These are phyloP conservation scores for Elaeis oleifera DNA, from an alignment of 202 grass and related monocot species.

Conservation along the genomic window DNA sequence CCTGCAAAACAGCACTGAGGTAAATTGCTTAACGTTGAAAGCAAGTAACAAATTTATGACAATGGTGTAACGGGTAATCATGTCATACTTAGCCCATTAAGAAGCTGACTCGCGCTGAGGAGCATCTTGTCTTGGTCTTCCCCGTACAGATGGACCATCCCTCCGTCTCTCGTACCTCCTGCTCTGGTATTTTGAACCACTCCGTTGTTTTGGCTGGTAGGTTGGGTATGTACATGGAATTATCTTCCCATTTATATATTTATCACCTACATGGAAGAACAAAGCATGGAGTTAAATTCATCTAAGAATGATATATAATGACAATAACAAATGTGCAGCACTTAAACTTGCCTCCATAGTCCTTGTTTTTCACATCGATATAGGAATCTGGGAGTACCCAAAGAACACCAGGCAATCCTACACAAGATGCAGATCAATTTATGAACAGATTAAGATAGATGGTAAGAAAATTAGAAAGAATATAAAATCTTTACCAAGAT, in stretches of 20 bases:
- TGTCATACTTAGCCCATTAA: slow-evolving; percentile 38
- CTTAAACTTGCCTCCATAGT: slow-evolving; percentile 68
- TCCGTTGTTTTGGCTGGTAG: slow-evolving; percentile 81
- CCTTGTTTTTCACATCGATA: slow-evolving; percentile 97
- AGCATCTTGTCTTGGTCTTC: slow-evolving; percentile 36
- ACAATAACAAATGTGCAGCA: background rate
- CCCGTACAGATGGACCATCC: slow-evolving; percentile 44
- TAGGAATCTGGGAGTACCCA: slow-evolving; percentile 98
- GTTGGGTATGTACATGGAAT: slow-evolving; percentile 96
- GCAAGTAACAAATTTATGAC: too few relatives aligned
- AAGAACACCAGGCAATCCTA: slow-evolving; percentile 80
- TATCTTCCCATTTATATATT: slow-evolving; percentile 97
- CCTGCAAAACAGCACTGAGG: too few relatives aligned
- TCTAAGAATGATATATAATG: too few relatives aligned
- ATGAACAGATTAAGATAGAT: too few relatives aligned
- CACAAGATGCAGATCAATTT: background rate
- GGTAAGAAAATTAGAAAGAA: background rate
- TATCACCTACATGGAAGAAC: slow-evolving; percentile 53
- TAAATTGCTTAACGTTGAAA: too few relatives aligned
- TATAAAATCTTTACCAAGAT: background rate
- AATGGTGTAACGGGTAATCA: too few relatives aligned
- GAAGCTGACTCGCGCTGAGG: slow-evolving; percentile 44
- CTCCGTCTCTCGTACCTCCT: slow-evolving; percentile 77
- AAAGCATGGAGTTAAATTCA: too few relatives aligned
- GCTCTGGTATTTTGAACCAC: slow-evolving; percentile 76